phyloP scores from a whole-genome alignment of 495 filamentous ascomycete genomes.

The Mytilinidion resinicola region DNA sequence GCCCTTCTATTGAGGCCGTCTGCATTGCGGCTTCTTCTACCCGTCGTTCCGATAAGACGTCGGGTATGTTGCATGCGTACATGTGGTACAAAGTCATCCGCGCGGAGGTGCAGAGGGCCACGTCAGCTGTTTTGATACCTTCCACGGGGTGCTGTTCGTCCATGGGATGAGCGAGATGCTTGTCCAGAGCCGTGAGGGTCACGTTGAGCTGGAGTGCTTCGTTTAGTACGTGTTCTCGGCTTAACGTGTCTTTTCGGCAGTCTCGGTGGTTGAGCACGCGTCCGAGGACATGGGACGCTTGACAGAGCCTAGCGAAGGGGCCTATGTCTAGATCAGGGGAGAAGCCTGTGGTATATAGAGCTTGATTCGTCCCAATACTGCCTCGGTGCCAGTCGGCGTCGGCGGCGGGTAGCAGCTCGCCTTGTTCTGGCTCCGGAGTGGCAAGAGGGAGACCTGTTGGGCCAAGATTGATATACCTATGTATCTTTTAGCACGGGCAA shows the following conservation, averaged over 20 bases:
- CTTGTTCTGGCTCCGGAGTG: background rate
- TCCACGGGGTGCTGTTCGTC: background rate
- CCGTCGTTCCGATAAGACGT: background rate
- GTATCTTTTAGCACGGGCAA: background rate
- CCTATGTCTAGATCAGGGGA: background rate
- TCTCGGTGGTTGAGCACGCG: background rate
- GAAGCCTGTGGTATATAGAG: slow-evolving; percentile 1
- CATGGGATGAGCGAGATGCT: background rate
- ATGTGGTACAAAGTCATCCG: background rate
- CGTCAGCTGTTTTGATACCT: background rate
- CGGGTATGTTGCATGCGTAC: background rate
- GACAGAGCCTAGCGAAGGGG: background rate
- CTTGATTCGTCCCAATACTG: background rate
- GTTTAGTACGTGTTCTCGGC: background rate
- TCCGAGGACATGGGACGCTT: slow-evolving; percentile 3
- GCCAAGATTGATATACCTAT: background rate
- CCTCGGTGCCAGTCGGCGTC: no score
- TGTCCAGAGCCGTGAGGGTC: slow-evolving; percentile 1
- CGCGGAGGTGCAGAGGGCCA: background rate
- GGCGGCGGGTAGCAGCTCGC: no score
- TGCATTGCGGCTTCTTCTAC: no score
- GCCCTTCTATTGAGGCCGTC: no score
- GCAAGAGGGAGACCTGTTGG: background rate
- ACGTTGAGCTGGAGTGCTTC: background rate
- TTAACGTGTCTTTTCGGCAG: background rate